Conservation (phyloP, 257 asterid genomes). For the Lycium ferocissimum region DNA sequence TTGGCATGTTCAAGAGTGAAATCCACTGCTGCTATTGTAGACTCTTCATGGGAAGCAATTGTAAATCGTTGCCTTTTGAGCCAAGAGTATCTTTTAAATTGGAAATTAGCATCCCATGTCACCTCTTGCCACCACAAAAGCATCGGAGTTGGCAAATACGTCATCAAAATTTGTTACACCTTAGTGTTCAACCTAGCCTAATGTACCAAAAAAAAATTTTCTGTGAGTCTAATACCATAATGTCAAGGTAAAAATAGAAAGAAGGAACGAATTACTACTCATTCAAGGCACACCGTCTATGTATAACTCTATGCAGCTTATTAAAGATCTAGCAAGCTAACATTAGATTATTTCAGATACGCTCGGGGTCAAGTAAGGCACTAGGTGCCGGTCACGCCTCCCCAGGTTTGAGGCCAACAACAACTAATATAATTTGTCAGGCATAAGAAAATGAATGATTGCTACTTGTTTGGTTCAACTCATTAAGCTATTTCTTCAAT, state of each 20-base stretch:
- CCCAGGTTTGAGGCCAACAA: no score
- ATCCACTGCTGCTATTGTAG: slow-evolving; percentile 77
- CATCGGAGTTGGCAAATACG: slow-evolving; percentile 71
- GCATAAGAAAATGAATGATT: neutral
- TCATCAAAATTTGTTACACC: slow-evolving; percentile 88
- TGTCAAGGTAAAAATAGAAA: neutral
- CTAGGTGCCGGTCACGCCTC: no score
- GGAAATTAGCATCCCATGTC: slow-evolving; percentile 81
- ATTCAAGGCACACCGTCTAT: neutral
- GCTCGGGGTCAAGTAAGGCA: no score
- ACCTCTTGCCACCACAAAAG: slow-evolving; percentile 61
- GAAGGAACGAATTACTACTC: neutral
- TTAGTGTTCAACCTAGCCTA: slow-evolving; percentile 70
- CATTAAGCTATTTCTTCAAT: neutral
- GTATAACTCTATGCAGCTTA: neutral
- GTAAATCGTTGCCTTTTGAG: slow-evolving; percentile 83
- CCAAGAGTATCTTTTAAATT: slow-evolving; percentile 79
- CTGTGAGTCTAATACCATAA: neutral
- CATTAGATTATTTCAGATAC: neutral
- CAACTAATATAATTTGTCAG: neutral
- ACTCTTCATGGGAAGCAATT: slow-evolving; percentile 80
- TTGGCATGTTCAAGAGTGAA: slow-evolving; percentile 75
- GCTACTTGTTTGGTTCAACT: neutral
- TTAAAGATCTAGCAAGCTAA: neutral
- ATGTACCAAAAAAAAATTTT: no score